Evolutionary conservation across 257 asterid species (phyloP), one percentile per base, ranked within the genome.

Genomic region (Solanum sejunctum): DNA sequence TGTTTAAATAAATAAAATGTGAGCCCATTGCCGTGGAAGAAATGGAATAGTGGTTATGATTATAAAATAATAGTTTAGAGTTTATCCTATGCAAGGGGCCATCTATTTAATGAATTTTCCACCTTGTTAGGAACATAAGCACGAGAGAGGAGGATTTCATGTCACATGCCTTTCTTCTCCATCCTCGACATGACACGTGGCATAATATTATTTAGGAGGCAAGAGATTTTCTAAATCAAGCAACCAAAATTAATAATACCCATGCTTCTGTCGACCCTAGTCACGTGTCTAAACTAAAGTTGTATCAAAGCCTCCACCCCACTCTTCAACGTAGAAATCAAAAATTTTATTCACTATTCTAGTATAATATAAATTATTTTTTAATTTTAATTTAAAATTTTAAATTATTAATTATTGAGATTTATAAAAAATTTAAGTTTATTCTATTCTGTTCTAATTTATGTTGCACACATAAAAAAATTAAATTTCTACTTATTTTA

Each of bases 41-140:
- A 77, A 23, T 73, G n/a, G 20, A 64, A 64, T 13, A 2, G 28
- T 6, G 20, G 17, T 7, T 21, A 20, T 45, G 57, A 72, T n/a
- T 75, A n/a, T n/a, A 72, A 72, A n/a, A 12, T 12, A 60, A 20
- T 18, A 2, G 79, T 71, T 56, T 56, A 17, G 18, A 41, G 17
- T 63, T 63, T 17, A 13, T 11, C 47, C 4, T 73, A 0, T n/a
- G 16, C 4, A 72, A 73, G 21, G n/a, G 58, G 58, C 63, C 23
- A 47, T 45, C 1, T 51, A 77, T 51, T 77, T 51, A 77, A 77
- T 77, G 64, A 51, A 17, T 13, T 49, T 77, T 77, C 82, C 82
- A 51, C 82, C 82, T 92, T 86, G 88, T 92, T 92, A 93, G 96
- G 87, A 90, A 93, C 97, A 93, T 87, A 88, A 90, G 89, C 96